Conservation (phyloP, 805 yeast species). For the Sungouiella thailandica region DNA sequence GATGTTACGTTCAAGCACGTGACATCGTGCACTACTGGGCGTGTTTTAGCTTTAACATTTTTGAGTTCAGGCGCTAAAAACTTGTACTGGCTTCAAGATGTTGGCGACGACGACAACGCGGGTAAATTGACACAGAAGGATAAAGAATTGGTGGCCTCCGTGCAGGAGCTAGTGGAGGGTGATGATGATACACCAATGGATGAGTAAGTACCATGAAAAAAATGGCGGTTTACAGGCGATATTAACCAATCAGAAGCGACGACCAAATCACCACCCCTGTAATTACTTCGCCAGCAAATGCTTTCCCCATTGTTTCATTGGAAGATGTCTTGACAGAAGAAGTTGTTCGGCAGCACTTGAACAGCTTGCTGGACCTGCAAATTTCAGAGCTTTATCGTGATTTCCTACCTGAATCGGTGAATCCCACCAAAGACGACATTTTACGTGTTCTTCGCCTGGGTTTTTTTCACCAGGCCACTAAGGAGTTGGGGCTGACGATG, state of each 20-base stretch:
- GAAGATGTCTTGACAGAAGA: conserved; percentile 30
- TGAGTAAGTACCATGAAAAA: too few relatives aligned
- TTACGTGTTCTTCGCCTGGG: conserved; percentile 42
- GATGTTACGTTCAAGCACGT: conserved; percentile 77
- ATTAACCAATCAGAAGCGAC: conserved; percentile 3
- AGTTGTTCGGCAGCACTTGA: conserved; percentile 29
- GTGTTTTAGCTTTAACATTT: conserved; percentile 68
- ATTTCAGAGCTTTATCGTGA: conserved; percentile 18
- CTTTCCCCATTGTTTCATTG: conserved; percentile 26
- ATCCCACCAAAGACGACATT: conserved; percentile 34
- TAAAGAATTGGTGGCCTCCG: conserved; percentile 31
- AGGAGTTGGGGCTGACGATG: conserved; percentile 40
- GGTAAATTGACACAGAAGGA: conserved; percentile 58
- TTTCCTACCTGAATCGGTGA: conserved; percentile 41
- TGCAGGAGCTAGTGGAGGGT: conserved; percentile 11
- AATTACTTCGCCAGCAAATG: conserved; percentile 10
- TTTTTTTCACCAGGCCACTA: conserved; percentile 41
- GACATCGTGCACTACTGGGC: conserved; percentile 65
- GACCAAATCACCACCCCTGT: too few relatives aligned
- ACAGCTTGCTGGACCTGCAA: conserved; percentile 27
- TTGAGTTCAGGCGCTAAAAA: conserved; percentile 56
- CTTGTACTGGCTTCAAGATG: conserved; percentile 75
- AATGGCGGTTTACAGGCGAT: too few relatives aligned
- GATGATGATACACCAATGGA: too few relatives aligned
- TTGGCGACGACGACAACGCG: conserved; percentile 57